Base-by-base conservation (phyloP, 495 filamentous ascomycete genomes). In the Penicillium arizonense region DNA sequence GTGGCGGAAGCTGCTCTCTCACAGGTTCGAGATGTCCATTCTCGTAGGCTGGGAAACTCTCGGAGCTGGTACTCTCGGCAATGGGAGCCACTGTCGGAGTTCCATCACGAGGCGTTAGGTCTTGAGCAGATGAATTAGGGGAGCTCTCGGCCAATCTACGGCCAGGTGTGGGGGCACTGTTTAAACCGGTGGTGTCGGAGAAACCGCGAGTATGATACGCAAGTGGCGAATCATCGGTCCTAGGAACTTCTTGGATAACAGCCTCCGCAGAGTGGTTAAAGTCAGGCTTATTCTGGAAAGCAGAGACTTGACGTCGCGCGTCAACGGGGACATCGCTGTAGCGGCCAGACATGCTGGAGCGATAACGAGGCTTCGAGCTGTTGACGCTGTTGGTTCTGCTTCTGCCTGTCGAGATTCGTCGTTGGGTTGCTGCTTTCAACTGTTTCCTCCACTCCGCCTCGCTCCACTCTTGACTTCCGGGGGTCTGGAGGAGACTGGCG, bases 401-500 rank as follows among this genome's bases (percentile, higher is more conserved):
- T 34, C 67, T 65, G n/a, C 68, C 72, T 26, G 72, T 57, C 20
- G 76, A 68, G 81, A 95, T 91, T 9, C 91, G 86, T 30, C 82
- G 83, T n/a, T 86, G 79, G 2, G 95, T 97, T 37, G 94, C 75
- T 47, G 96, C 90, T 72, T 97, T 97, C 70, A 99, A 65, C 63
- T 88, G 84, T 60, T 79, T 82, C 49, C 94, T 81, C 95, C 95
- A 97, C 57, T 96, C 86, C n/a, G 84, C 75, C 69, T 97, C 95
- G 35, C 73, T 85, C 89, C 91, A 96, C n/a, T 67, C 77, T 24
- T 82, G 68, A 66, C 86, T 94, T 6, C 88, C 91, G 6, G 89
- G 79, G 4, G 84, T 86, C 53, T 88, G 75, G 52, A 97, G 89
- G 30, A 97, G 70, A 44, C 75, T 78, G 12, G 84, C 84, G 8